Conservation (phyloP, 2,329 filamentous ascomycete species). For the Sarocladiaceae sp. region DNA sequence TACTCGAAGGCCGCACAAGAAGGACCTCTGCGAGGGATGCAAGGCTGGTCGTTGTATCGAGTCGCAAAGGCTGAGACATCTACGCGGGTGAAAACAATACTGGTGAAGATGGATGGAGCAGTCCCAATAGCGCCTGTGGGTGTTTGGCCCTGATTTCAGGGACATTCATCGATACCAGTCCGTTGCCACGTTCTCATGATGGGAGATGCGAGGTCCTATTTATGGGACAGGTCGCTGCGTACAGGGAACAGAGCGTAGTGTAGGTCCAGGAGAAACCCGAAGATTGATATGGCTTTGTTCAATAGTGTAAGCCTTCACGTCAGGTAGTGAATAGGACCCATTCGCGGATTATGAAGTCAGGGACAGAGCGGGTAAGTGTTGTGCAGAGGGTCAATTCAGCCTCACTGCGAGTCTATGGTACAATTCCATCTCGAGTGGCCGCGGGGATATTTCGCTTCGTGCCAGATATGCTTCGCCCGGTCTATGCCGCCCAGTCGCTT, state of each 20-base stretch:
- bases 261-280: no score
- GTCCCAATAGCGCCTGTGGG: not conserved
- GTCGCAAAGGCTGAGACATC: no score
- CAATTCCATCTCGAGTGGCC: constrained; percentile 26
- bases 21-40: constrained; percentile 28
- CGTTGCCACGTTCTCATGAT: no score
- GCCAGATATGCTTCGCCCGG: constrained; percentile 3
- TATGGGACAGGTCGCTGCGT: no score
- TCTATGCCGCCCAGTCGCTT: constrained; percentile 15
- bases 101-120: not conserved
- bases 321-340: not conserved
- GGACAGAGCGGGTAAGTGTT: not conserved
- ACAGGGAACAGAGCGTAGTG: no score
- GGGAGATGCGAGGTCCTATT: no score
- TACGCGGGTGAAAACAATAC: not conserved
- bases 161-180: no score
- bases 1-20: constrained; percentile 19
- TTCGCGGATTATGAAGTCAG: not conserved
- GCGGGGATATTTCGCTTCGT: constrained; percentile 6
- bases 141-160: no score
- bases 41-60: constrained; percentile 23
- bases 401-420: constrained; percentile 34
- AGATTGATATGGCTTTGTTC: no score
- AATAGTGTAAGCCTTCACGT: no score
- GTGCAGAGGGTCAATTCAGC: constrained; percentile 10